A percentile compares a stretch with the other conserved stretches of the same genome.
phyloP scores from a whole-genome alignment of 305 asterid species.

The Fraxinus floribunda region DNA sequence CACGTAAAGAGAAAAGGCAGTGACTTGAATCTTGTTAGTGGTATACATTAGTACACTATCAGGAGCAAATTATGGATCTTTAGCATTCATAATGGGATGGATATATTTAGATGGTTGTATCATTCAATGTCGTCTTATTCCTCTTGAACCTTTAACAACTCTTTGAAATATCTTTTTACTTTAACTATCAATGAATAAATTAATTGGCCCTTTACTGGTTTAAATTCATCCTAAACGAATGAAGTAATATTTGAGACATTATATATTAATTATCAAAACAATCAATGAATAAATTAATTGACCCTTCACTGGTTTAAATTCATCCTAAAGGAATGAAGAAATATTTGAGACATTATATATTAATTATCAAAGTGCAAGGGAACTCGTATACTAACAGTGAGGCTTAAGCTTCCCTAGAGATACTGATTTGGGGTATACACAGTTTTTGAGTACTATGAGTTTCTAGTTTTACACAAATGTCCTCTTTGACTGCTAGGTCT shows the following conservation, averaged over 20 bases:
- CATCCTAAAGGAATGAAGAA: neutral
- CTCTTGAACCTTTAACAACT: neutral
- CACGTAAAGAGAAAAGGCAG: neutral
- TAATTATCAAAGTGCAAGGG: neutral
- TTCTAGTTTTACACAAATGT: neutral
- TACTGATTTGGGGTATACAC: neutral
- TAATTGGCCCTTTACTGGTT: neutral
- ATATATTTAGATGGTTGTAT: neutral
- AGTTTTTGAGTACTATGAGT: neutral
- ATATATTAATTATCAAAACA: neutral
- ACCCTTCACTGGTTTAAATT: neutral
- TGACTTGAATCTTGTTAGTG: neutral
- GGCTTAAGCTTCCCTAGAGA: neutral
- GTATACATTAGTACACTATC: neutral
- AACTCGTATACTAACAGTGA: neutral
- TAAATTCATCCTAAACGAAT: neutral
- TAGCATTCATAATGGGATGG: neutral
- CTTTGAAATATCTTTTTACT: neutral
- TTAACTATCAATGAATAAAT: neutral
- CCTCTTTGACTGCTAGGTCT: neutral
- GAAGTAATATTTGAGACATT: neutral
- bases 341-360: neutral
- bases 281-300: neutral
- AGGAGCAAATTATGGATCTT: neutral
- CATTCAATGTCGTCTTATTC: neutral